Evolutionary conservation across 352 stramenopile genomes (phyloP).

Genomic region (Aphanomyces astaci): DNA sequence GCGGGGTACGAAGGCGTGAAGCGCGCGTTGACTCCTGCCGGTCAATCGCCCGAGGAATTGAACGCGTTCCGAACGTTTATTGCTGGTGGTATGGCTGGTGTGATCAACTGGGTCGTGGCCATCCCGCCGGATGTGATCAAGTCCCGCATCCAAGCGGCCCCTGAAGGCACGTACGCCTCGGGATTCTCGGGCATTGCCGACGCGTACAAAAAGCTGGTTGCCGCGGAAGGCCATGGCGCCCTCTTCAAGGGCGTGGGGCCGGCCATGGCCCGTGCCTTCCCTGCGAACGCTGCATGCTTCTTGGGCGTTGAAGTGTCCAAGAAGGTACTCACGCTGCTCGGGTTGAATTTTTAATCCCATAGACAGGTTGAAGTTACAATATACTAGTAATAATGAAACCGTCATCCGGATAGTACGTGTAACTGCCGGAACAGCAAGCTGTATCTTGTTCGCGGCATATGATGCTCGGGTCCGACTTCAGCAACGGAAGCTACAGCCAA

Average conservation of each 20-base stretch:
- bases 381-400: no score
- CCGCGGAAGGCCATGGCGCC: constrained; percentile 86
- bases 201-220: constrained; percentile 90
- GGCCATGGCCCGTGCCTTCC: constrained; percentile 92
- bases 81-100: constrained; percentile 90
- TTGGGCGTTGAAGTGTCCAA: constrained; percentile 82
- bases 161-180: constrained; percentile 90
- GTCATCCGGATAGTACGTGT: not conserved
- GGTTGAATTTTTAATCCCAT: constrained; percentile 46
- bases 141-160: constrained; percentile 93
- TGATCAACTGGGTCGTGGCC: constrained; percentile 92
- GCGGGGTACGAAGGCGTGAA: constrained; percentile 91
- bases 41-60: constrained; percentile 73
- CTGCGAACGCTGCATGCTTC: constrained; percentile 93
- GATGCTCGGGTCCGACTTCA: no score
- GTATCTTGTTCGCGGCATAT: no score
- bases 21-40: constrained; percentile 66
- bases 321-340: constrained; percentile 67
- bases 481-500: no score
- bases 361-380: no score
- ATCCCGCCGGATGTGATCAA: constrained; percentile 97
- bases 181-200: constrained; percentile 52
- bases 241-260: constrained; percentile 93
- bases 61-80: constrained; percentile 87
- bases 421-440: no score